Evolutionary conservation across 192 early-diverging fungal species (phyloP).

Genomic region (Coemansia sp.): DNA sequence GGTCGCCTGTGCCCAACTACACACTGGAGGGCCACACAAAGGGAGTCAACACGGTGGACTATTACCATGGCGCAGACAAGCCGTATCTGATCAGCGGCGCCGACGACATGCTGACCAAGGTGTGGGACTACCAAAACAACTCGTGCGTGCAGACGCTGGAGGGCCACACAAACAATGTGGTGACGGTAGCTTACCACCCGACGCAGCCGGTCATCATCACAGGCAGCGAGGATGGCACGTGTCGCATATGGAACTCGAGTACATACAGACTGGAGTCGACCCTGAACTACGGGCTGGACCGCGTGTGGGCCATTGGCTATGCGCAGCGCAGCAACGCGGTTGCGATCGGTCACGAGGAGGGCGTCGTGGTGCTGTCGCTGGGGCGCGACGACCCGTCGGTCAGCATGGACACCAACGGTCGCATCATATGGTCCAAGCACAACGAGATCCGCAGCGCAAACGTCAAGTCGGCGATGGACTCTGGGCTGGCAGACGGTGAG

Average conservation of each 20-base stretch:
- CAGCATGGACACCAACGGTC: slow-evolving; percentile 94
- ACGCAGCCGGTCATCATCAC: slow-evolving; percentile 95
- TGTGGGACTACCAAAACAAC: slow-evolving; percentile 99
- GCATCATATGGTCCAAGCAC: slow-evolving; percentile 98
- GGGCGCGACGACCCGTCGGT: slow-evolving; percentile 95
- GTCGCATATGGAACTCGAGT: slow-evolving; percentile 95
- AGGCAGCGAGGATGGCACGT: slow-evolving; percentile 92
- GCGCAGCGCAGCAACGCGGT: slow-evolving; percentile 85
- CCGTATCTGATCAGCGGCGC: slow-evolving; percentile 95
- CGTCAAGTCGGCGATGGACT: slow-evolving; percentile 80
- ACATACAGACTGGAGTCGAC: slow-evolving; percentile 97
- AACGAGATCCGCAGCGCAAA: slow-evolving; percentile 96
- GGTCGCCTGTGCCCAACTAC: slow-evolving; percentile 89
- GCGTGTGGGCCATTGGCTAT: slow-evolving; percentile 94
- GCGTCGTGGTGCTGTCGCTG: slow-evolving; percentile 91
- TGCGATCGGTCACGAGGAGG: slow-evolving; percentile 96
- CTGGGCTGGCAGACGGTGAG: slow-evolving; percentile 92
- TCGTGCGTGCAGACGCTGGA: slow-evolving; percentile 98
- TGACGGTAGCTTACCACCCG: slow-evolving; percentile 88
- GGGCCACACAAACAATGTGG: slow-evolving; percentile 95
- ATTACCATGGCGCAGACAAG: slow-evolving; percentile 97
- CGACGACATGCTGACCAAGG: slow-evolving; percentile 92
- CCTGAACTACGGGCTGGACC: slow-evolving; percentile 95
- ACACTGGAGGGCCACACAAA: slow-evolving; percentile 97
- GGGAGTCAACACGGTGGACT: slow-evolving; percentile 97